Percentiles rank a stretch among this genome's conserved stretches.
Evolutionary conservation across 192 early-diverging fungal genomes (phyloP).

Genomic region (Linderina pennispora): DNA sequence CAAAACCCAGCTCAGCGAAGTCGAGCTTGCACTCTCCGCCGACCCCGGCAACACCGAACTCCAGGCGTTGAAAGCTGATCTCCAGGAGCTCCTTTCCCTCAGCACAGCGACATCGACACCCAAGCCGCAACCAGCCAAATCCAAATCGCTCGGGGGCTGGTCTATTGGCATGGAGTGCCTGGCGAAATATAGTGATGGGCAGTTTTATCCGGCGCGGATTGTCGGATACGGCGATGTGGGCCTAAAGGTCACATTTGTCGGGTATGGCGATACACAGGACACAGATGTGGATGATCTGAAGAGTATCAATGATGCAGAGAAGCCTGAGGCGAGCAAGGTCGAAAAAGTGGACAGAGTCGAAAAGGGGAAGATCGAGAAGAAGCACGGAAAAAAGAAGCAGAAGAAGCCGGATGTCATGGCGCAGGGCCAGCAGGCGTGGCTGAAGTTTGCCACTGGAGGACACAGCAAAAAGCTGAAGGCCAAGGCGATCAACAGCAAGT

Average conservation of each 20-base stretch:
- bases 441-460: constrained; percentile 31
- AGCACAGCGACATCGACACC: constrained; percentile 1
- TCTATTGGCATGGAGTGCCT: constrained; percentile 17
- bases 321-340: background rate
- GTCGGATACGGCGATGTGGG: constrained; percentile 1
- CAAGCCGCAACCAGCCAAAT: background rate
- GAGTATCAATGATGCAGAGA: background rate
- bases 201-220: constrained; percentile 17
- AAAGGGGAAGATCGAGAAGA: constrained; percentile 14
- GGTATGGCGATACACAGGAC: constrained; percentile 26
- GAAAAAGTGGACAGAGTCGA: background rate
- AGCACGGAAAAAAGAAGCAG: constrained; percentile 4
- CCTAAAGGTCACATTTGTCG: constrained; percentile 22
- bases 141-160: constrained; percentile 3
- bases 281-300: constrained; percentile 8
- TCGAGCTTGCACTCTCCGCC: constrained; percentile 33
- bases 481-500: constrained; percentile 41
- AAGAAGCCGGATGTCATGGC: constrained; percentile 7
- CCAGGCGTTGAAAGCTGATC: constrained; percentile 29
- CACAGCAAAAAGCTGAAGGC: constrained; percentile 31
- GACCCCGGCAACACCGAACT: constrained; percentile 37
- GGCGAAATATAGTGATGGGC: constrained; percentile 12
- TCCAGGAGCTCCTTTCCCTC: constrained; percentile 24
- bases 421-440: constrained; percentile 39
- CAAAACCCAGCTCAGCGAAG: constrained; percentile 26